Evolutionary conservation across 2,329 filamentous ascomycete species (phyloP).

Genomic region (Pseudonectria foliicola): DNA sequence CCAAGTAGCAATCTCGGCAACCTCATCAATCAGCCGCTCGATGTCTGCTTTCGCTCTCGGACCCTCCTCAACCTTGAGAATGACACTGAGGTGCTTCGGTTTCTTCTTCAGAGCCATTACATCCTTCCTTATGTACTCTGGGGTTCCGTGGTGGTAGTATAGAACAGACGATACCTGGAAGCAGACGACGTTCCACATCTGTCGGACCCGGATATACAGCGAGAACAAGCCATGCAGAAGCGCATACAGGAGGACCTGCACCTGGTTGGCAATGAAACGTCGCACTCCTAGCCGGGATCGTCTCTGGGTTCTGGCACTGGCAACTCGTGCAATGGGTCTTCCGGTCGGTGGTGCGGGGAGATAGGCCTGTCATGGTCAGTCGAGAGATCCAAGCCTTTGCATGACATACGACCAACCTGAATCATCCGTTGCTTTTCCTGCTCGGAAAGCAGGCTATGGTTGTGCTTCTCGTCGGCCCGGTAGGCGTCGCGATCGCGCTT

Average conservation of each 20-base stretch:
- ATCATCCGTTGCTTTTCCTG: constrained; percentile 31
- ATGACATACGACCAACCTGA: too few relatives aligned
- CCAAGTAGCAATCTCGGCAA: constrained; percentile 89
- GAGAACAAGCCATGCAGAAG: constrained; percentile 77
- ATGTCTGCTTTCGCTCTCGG: constrained; percentile 65
- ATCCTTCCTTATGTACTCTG: constrained; percentile 85
- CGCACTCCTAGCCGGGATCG: constrained; percentile 49
- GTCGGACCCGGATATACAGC: constrained; percentile 75
- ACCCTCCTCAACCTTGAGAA: constrained; percentile 68
- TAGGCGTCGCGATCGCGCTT: constrained; percentile 32
- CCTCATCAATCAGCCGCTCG: constrained; percentile 80
- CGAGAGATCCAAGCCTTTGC: too few relatives aligned
- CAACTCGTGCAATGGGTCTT: constrained; percentile 15
- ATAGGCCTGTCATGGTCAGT: constrained; percentile 22
- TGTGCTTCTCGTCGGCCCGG: constrained; percentile 30
- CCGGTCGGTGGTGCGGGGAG: constrained; percentile 28
- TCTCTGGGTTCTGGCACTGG: constrained; percentile 18
- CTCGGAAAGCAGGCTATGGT: constrained; percentile 29
- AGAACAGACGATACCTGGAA: constrained; percentile 75
- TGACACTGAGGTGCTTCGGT: constrained; percentile 81
- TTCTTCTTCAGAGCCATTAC: constrained; percentile 66
- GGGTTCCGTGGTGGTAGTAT: constrained; percentile 93
- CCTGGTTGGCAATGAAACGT: constrained; percentile 52
- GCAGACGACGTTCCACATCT: constrained; percentile 69
- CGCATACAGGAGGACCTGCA: constrained; percentile 61